Percentiles rank a stretch among this genome's conserved stretches.
These are phyloP conservation scores for Yarrowia alimentaria DNA, from an alignment of 805 yeast species.

Conservation along the genomic window DNA sequence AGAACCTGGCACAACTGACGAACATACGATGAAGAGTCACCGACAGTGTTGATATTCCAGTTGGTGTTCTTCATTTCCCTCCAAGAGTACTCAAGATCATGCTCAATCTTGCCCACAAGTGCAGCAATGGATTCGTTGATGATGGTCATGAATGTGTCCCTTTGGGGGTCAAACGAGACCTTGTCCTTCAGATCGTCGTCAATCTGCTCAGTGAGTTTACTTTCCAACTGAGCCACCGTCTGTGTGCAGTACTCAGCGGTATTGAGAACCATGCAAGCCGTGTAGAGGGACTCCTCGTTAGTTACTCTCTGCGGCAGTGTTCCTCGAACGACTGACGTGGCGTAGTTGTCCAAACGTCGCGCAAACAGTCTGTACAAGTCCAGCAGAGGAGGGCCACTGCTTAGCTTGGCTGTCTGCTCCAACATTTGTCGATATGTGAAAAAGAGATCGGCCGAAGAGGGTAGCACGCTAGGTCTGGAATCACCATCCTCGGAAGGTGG, in stretches of 20 bases:
- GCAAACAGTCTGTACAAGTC: slow-evolving; percentile 60
- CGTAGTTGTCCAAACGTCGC: slow-evolving; percentile 62
- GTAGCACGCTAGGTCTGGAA: slow-evolving; percentile 59
- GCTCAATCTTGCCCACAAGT: slow-evolving; percentile 56
- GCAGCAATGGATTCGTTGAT: slow-evolving; percentile 57
- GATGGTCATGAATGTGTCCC: slow-evolving; percentile 54
- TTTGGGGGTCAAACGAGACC: slow-evolving; percentile 53
- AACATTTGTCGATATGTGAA: slow-evolving; percentile 70
- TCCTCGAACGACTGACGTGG: slow-evolving; percentile 49
- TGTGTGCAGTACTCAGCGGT: slow-evolving; percentile 87
- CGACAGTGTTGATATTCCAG: slow-evolving; percentile 69
- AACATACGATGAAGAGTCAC: slow-evolving; percentile 71
- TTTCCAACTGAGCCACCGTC: slow-evolving; percentile 75
- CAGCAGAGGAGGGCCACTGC: slow-evolving; percentile 46
- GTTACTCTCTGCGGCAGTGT: slow-evolving; percentile 16
- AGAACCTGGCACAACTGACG: slow-evolving; percentile 51
- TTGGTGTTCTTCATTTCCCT: slow-evolving; percentile 75
- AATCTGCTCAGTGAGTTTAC: slow-evolving; percentile 49
- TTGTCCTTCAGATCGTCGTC: slow-evolving; percentile 46
- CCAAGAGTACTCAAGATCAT: slow-evolving; percentile 71
- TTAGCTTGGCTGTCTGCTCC: slow-evolving; percentile 62
- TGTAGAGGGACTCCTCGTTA: slow-evolving; percentile 55
- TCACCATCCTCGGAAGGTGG: slow-evolving; percentile 46
- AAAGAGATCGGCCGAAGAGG: slow-evolving; percentile 85
- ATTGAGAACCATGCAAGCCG: slow-evolving; percentile 70